Evolutionary conservation across 208 protist genomes (phyloP).

Genomic region (Leishmania tropica): DNA sequence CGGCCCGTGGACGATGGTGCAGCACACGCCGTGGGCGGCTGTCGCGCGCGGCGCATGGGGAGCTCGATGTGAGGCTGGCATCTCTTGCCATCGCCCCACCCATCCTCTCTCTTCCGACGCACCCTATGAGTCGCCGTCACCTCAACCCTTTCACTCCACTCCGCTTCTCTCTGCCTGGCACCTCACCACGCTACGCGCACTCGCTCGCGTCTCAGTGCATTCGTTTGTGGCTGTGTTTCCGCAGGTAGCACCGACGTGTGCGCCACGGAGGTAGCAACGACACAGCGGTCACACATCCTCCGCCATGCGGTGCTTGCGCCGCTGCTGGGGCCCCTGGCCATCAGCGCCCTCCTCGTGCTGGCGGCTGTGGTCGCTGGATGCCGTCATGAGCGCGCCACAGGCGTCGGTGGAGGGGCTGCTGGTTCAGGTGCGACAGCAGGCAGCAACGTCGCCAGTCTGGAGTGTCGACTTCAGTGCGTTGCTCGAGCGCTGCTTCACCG

Average conservation of each 20-base stretch:
- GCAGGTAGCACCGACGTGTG: background rate
- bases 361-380: slow-evolving; percentile 13
- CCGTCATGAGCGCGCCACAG: background rate
- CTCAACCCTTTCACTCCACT: background rate
- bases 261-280: background rate
- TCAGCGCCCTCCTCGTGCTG: background rate
- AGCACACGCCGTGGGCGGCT: background rate
- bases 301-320: slow-evolving; percentile 1
- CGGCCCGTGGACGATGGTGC: background rate
- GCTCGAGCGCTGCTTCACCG: slow-evolving; percentile 8
- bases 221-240: background rate
- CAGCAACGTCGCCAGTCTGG: slow-evolving; percentile 32
- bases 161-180: background rate
- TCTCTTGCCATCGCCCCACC: background rate
- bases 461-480: slow-evolving; percentile 46
- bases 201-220: background rate
- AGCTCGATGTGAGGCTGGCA: background rate
- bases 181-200: background rate
- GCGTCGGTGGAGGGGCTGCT: slow-evolving; percentile 11
- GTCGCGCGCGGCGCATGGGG: background rate
- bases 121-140: background rate
- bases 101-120: background rate
- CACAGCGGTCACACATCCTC: background rate
- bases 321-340: background rate
- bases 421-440: background rate